phyloP scores from a whole-genome alignment of 768 basidiomycete genomes.

The Boletus rubropictus region DNA sequence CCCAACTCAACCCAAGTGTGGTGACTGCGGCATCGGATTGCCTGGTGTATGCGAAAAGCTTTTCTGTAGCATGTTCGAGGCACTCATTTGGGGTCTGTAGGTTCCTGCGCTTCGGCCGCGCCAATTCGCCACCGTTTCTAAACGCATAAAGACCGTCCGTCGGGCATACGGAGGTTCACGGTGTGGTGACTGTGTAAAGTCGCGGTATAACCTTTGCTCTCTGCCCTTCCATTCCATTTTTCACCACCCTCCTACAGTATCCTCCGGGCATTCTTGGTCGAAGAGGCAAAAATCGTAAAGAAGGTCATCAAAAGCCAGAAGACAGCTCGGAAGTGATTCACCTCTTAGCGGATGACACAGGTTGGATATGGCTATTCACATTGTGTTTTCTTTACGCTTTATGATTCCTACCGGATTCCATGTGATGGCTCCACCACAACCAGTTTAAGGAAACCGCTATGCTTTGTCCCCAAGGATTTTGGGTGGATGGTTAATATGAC shows the following conservation, averaged over 20 bases:
- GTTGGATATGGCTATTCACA: conserved; percentile 4
- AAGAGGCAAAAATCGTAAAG: conserved; percentile 99
- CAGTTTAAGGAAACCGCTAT: conserved; percentile 8
- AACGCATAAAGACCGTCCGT: conserved; percentile 94
- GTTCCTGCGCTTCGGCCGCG: conserved; percentile 94
- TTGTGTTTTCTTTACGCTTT: conserved; percentile 9
- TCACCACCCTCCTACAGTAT: conserved; percentile 50
- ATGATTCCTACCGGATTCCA: conserved; percentile 16
- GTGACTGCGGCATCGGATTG: conserved; percentile 93
- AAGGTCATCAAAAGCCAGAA: conserved; percentile 90
- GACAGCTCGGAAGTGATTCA: conserved; percentile 24
- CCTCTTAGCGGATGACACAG: not conserved
- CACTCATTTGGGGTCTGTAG: conserved; percentile 36
- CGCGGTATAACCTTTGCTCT: conserved; percentile 56
- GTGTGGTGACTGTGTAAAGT: conserved; percentile 93
- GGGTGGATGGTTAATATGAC: not conserved
- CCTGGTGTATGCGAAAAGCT: conserved; percentile 71
- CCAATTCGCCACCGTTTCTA: conserved; percentile 92
- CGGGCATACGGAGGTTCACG: conserved; percentile 97
- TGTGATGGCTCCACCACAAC: conserved; percentile 16
- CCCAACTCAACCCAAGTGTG: conserved; percentile 88
- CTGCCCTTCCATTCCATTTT: not conserved
- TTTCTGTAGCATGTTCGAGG: not conserved
- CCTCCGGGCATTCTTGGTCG: conserved; percentile 95
- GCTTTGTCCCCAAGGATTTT: not conserved